Percentiles rank a stretch among this genome's conserved stretches.
phyloP scores from a whole-genome alignment of 257 asterid genomes.

The Solanum megistacrolobum region DNA sequence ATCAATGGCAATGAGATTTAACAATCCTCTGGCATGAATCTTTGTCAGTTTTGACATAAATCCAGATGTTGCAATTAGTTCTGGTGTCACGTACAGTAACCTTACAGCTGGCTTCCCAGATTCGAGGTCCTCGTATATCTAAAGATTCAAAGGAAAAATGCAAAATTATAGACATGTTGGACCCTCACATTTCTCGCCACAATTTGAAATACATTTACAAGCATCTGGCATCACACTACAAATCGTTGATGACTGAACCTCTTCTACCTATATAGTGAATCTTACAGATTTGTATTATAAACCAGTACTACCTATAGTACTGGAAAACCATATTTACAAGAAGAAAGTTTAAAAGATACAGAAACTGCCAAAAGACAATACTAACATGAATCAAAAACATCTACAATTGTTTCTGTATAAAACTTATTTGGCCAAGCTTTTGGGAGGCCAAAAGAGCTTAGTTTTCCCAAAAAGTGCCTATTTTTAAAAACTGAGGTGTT shows the following conservation, averaged over 20 bases:
- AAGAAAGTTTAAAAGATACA: neutral
- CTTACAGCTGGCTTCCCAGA: constrained; percentile 86
- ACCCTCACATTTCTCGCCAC: neutral
- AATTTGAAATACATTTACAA: neutral
- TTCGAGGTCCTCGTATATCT: constrained; percentile 80
- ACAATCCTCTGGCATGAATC: constrained; percentile 72
- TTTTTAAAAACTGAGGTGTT: neutral
- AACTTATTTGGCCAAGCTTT: neutral
- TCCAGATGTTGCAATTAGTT: constrained; percentile 75
- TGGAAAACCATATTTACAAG: neutral
- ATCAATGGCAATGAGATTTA: constrained; percentile 79
- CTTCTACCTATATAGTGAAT: neutral
- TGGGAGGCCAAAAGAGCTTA: neutral
- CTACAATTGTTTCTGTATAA: neutral
- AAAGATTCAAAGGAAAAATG: constrained; percentile 6
- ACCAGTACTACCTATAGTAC: neutral
- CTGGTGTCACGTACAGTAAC: constrained; percentile 90
- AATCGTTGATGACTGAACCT: neutral
- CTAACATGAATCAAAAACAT: neutral
- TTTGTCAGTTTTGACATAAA: constrained; percentile 66
- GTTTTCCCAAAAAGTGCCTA: neutral
- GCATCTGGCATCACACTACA: neutral
- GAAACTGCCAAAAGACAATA: neutral
- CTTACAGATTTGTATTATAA: neutral
- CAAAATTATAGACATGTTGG: neutral